Evolutionary conservation across 2,329 filamentous ascomycete species (phyloP).

Genomic region (Neoascochyta sp.): DNA sequence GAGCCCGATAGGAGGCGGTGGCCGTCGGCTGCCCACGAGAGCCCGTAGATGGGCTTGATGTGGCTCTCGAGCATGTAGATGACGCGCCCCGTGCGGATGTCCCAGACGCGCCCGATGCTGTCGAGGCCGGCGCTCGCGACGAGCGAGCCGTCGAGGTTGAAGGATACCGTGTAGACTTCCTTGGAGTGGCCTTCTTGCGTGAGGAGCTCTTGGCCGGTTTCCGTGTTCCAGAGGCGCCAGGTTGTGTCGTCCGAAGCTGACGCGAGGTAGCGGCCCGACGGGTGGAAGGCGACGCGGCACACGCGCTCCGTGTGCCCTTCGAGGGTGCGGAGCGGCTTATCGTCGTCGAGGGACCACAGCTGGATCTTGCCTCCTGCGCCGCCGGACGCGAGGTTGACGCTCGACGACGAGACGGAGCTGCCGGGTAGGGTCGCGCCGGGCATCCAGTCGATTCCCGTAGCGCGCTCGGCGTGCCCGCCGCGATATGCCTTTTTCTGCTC

Average conservation of each 20-base stretch:
- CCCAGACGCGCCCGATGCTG: constrained; percentile 93
- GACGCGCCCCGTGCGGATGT: constrained; percentile 84
- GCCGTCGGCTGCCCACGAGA: constrained; percentile 90
- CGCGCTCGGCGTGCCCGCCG: constrained; percentile 78
- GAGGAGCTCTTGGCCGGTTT: constrained; percentile 76
- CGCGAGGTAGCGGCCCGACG: constrained; percentile 82
- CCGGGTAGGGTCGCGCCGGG: constrained; percentile 73
- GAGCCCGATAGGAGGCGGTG: constrained; percentile 91
- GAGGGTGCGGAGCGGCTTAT: constrained; percentile 78
- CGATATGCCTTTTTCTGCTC: constrained; percentile 71
- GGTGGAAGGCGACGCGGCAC: constrained; percentile 90
- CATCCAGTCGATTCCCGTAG: constrained; percentile 87
- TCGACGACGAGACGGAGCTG: constrained; percentile 65
- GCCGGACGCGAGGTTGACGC: constrained; percentile 83
- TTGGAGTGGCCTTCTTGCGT: constrained; percentile 93
- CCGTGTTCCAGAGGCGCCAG: constrained; percentile 94
- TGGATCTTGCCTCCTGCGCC: constrained; percentile 85
- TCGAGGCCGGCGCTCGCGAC: constrained; percentile 90
- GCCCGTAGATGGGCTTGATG: constrained; percentile 86
- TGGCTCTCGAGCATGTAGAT: constrained; percentile 94
- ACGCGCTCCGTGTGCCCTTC: constrained; percentile 82
- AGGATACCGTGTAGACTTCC: constrained; percentile 85
- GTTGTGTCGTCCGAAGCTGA: constrained; percentile 95
- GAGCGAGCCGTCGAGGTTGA: constrained; percentile 87
- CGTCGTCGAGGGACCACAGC: constrained; percentile 83